Evolutionary conservation across 768 basidiomycete genomes (phyloP).

Genomic region (Termitomyces sp.): DNA sequence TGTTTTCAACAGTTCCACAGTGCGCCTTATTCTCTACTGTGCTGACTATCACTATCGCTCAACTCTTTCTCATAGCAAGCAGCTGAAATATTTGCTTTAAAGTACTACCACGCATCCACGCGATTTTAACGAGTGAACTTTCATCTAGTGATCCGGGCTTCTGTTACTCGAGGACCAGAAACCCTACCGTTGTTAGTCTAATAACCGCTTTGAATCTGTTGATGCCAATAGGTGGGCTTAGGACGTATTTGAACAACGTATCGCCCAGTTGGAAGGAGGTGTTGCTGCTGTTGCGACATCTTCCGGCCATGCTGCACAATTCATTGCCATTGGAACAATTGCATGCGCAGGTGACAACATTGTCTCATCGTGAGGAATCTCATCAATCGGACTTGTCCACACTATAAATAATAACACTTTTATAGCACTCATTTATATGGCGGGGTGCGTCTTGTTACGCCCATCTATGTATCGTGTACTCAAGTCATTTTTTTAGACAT

Average conservation of each 20-base stretch:
- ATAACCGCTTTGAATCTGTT: too few species aligned
- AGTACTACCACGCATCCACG: not conserved
- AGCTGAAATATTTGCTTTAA: not conserved
- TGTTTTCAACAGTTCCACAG: not conserved
- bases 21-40: constrained; percentile 36
- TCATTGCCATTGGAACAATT: constrained; percentile 54
- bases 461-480: not conserved
- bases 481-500: not conserved
- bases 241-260: constrained; percentile 73
- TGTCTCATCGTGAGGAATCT: constrained; percentile 50
- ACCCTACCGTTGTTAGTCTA: constrained; percentile 42
- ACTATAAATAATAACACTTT: not conserved
- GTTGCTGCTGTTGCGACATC: constrained; percentile 67
- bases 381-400: not conserved
- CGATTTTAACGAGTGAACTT: not conserved
- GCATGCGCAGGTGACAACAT: constrained; percentile 72
- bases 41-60: constrained; percentile 30
- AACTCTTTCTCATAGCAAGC: constrained; percentile 16
- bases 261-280: constrained; percentile 79
- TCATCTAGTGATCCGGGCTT: too few species aligned
- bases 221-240: not conserved
- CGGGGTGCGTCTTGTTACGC: not conserved
- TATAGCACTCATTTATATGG: not conserved
- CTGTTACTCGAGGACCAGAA: constrained; percentile 57
- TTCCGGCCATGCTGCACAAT: constrained; percentile 62